Percentiles rank a stretch among this genome's conserved stretches.
Evolutionary conservation across 345 rosid genomes (phyloP).

Genomic region (Adansonia digitata): DNA sequence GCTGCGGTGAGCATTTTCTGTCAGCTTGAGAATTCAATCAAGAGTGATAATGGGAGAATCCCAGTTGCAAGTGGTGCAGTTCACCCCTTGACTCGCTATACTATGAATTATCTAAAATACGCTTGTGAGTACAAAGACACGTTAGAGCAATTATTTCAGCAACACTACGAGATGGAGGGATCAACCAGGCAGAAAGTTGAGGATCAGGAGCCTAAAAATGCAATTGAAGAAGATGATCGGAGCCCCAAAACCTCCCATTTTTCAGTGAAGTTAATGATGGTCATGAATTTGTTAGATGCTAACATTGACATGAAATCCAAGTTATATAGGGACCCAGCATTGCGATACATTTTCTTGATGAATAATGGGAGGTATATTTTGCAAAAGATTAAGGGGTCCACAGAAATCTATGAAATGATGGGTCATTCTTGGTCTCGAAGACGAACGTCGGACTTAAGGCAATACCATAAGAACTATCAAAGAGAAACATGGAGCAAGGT

Average conservation of each 20-base stretch:
- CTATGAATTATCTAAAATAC: conserved; percentile 75
- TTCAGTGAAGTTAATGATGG: conserved; percentile 32
- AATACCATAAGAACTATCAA: conserved; percentile 73
- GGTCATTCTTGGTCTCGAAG: conserved; percentile 59
- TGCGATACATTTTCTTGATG: conserved; percentile 78
- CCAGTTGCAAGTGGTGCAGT: conserved; percentile 80
- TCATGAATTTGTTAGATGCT: conserved; percentile 66
- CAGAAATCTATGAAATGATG: conserved; percentile 58
- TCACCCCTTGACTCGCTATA: conserved; percentile 79
- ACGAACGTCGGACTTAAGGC: conserved; percentile 62
- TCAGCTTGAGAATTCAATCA: conserved; percentile 73
- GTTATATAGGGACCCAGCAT: conserved; percentile 55
- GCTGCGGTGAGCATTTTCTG: conserved; percentile 55
- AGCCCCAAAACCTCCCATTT: conserved; percentile 36
- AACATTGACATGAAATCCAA: conserved; percentile 58
- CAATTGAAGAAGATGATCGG: conserved; percentile 8
- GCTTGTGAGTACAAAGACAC: conserved; percentile 78
- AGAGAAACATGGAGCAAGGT: conserved; percentile 83
- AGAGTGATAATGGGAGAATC: conserved; percentile 46
- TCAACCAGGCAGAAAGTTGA: neutral
- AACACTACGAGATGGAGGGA: conserved; percentile 25
- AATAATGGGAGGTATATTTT: conserved; percentile 81
- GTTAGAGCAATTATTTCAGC: conserved; percentile 54
- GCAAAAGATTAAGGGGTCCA: conserved; percentile 66
- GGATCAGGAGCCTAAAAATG: neutral